Percentiles rank a stretch among this genome's conserved stretches.
Conservation (phyloP, 345 rosid species). For the Trapa bicornis region DNA sequence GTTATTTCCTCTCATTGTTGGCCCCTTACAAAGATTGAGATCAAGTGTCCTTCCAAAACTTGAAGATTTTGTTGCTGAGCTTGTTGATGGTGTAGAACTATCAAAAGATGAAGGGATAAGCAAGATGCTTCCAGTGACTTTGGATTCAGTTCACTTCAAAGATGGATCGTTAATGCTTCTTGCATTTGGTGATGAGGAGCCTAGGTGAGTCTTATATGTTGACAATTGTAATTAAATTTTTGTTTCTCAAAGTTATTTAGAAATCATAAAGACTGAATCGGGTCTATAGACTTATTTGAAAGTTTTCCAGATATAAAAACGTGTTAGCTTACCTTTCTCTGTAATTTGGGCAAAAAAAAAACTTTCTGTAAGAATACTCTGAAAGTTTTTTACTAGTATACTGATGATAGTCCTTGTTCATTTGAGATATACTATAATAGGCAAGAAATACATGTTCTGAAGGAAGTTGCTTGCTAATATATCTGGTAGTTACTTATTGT, state of each 20-base stretch:
- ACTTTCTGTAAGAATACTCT: not conserved
- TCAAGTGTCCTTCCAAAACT: conserved; percentile 32
- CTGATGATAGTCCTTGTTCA: not conserved
- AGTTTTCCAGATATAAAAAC: not conserved
- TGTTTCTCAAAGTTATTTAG: not conserved
- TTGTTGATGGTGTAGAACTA: conserved; percentile 41
- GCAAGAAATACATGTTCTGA: not conserved
- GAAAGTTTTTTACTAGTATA: not conserved
- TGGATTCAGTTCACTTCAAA: conserved; percentile 88
- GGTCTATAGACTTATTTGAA: not conserved
- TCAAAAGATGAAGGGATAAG: conserved; percentile 42
- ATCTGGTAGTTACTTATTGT: not conserved
- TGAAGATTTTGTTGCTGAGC: conserved; percentile 50
- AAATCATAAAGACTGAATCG: not conserved
- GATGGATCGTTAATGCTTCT: conserved; percentile 72
- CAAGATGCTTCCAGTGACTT: conserved; percentile 64
- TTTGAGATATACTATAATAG: not conserved
- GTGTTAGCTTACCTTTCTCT: too few species aligned
- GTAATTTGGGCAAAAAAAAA: too few species aligned
- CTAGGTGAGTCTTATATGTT: conserved; percentile 39
- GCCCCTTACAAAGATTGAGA: conserved; percentile 34
- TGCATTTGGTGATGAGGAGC: conserved; percentile 83
- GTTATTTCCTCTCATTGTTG: conserved; percentile 20
- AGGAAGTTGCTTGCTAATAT: not conserved
- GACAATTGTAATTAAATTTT: not conserved